phyloP scores from a whole-genome alignment of 2,329 filamentous ascomycete genomes.

The Cytospora schulzeri region DNA sequence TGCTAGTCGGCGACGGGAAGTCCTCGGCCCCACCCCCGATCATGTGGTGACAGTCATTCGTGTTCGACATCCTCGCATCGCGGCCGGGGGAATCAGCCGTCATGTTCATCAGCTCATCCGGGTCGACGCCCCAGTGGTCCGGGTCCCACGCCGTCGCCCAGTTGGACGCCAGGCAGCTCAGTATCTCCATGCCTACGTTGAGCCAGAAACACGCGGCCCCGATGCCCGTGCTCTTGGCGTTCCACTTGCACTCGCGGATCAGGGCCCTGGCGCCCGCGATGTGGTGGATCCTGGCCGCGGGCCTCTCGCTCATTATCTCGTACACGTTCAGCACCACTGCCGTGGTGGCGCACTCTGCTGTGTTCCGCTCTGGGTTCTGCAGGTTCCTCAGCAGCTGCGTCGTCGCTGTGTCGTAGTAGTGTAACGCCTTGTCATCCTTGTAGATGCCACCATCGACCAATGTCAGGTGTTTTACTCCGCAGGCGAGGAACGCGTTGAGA shows the following conservation, averaged over 20 bases:
- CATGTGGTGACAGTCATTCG: conserved; percentile 19
- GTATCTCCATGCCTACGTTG: conserved; percentile 86
- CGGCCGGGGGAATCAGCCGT: conserved; percentile 19
- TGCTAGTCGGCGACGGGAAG: conserved; percentile 36
- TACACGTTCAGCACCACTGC: conserved; percentile 90
- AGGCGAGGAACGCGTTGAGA: conserved; percentile 84
- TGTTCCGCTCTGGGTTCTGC: conserved; percentile 83
- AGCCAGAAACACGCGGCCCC: conserved; percentile 93
- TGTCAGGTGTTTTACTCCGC: conserved; percentile 80
- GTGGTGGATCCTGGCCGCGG: conserved; percentile 82
- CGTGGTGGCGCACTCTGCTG: conserved; percentile 80
- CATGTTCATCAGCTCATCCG: conserved; percentile 49
- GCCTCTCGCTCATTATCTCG: conserved; percentile 85
- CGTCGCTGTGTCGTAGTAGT: conserved; percentile 86
- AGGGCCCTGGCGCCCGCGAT: conserved; percentile 82
- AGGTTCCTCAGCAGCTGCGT: conserved; percentile 74
- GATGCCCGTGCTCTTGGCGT: conserved; percentile 74
- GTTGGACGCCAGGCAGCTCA: conserved; percentile 84
- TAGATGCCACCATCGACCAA: conserved; percentile 67
- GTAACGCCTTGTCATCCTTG: conserved; percentile 74
- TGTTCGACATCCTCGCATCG: conserved; percentile 6
- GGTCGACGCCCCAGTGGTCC: conserved; percentile 84
- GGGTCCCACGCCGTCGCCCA: conserved; percentile 88
- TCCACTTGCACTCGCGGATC: conserved; percentile 89
- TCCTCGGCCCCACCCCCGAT: conserved; percentile 32